phyloP scores from a whole-genome alignment of 495 filamentous ascomycete genomes.

The Halenospora varia region DNA sequence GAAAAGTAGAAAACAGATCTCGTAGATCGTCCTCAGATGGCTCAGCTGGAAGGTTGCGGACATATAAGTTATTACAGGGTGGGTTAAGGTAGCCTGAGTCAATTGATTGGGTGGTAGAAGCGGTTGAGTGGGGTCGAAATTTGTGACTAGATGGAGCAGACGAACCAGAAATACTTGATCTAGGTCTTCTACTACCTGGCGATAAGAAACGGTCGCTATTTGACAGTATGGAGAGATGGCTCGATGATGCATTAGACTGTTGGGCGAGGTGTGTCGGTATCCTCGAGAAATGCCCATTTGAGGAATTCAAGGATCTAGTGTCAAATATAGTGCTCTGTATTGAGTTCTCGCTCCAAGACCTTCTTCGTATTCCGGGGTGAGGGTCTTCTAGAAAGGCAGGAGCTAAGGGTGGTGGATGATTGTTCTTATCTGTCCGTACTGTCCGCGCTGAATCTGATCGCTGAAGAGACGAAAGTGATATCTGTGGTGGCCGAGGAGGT shows the following conservation, averaged over 20 bases:
- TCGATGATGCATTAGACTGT: background rate
- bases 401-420: background rate
- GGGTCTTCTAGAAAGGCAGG: background rate
- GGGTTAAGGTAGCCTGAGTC: constrained; percentile 1
- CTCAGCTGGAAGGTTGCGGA: background rate
- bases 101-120: background rate
- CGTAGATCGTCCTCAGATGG: background rate
- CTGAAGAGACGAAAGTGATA: background rate
- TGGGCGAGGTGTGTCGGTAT: background rate
- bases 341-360: constrained; percentile 1
- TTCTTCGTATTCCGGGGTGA: background rate
- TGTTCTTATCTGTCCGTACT: background rate
- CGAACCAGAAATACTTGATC: background rate
- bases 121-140: background rate
- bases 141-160: background rate
- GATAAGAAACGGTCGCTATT: background rate
- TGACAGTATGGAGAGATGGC: background rate
- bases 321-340: constrained; percentile 3
- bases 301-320: background rate
- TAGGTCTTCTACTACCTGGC: background rate
- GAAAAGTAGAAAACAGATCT: background rate
- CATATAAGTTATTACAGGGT: constrained; percentile 1
- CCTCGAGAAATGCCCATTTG: background rate
- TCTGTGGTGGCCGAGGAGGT: background rate
- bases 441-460: background rate